Base-by-base conservation (phyloP, 2,329 filamentous ascomycete species). In the Xylariomycetidae sp. region DNA sequence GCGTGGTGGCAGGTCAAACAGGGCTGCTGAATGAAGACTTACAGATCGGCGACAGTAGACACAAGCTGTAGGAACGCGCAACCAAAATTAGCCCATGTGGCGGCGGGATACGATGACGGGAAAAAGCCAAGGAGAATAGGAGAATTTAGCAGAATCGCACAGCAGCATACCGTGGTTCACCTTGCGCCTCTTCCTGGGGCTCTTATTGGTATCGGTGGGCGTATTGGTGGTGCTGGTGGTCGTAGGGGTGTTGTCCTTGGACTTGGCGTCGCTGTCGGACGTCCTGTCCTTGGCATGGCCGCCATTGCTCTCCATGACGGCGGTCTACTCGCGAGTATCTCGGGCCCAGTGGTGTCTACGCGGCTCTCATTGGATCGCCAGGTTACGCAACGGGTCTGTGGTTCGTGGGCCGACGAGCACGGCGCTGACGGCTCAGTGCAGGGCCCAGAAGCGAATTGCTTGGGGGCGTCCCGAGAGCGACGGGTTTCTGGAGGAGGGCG, bases 41-140 rank as follows among this genome's bases (percentile, higher is more conserved):
- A 88, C 84, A 76, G 85, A 90, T 77, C 85, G 79, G 63, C 85
- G 82, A 67, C 85, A 90, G 66, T 90, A 90, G 57, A 90, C 82
- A 67, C 85, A 90, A 58, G 85, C 85, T 90, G 67, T 63, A 69
- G 58, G 59, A 59, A 65, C 55, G 59, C 57, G 60, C 53, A 51
- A 53, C 53, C 47, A 57, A 54, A 50, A 60, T 56, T 61, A 57
- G 58, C 51, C 51, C 48, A 50, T 44, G 42, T 37, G 33, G 35
- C 37, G 36, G 47, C 41, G 35, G 46, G 40, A 50, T 46, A 50
- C 46, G 47, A 47, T 40, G 40, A 44, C 40, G 43, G 44, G 25
- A 35, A 27, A 29, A n/a, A n/a, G 35, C 27, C 26, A 25, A 36
- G 39, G 34, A 28, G 38, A 34, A 45, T 44, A 41, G 43, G 41